These are phyloP conservation scores for Teunomyces barrocoloradensis DNA, from an alignment of 805 yeast genomes.

Conservation along the genomic window DNA sequence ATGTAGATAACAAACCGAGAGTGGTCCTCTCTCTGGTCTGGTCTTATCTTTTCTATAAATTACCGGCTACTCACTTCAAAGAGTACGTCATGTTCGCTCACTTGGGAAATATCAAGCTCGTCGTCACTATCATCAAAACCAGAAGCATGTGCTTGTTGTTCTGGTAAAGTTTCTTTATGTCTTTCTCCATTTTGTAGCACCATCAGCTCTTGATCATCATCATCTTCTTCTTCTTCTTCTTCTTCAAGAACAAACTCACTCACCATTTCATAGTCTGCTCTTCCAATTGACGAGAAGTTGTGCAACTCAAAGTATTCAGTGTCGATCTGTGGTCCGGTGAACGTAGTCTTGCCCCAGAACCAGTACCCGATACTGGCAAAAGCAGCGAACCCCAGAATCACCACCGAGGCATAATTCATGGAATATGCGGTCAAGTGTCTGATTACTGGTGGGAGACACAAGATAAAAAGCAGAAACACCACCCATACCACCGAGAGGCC, in stretches of 20 bases:
- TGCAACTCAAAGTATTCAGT: conserved; percentile 40
- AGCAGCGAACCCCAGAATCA: conserved; percentile 46
- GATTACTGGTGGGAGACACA: conserved; percentile 71
- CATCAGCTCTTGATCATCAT: background rate
- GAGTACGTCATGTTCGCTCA: conserved; percentile 9
- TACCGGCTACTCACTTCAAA: conserved; percentile 5
- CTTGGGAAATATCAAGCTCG: conserved; percentile 6
- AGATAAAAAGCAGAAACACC: conserved; percentile 51
- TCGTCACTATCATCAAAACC: conserved; percentile 2
- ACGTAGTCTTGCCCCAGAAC: conserved; percentile 59
- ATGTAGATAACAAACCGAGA: background rate
- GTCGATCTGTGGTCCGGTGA: conserved; percentile 62
- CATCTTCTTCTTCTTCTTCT: conserved; percentile 13
- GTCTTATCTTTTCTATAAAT: background rate
- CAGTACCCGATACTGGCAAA: conserved; percentile 53
- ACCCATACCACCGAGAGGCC: conserved; percentile 60
- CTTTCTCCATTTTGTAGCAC: no score
- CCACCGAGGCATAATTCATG: conserved; percentile 69
- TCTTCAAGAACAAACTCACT: conserved; percentile 12
- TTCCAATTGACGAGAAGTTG: conserved; percentile 22
- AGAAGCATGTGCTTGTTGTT: background rate
- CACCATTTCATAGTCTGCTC: conserved; percentile 4
- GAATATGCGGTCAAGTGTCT: conserved; percentile 32
- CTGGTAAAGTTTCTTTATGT: background rate
- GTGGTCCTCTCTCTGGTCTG: background rate